Evolutionary conservation across 2,329 filamentous ascomycete species (phyloP), one percentile per base, ranked within the genome.

Genomic region (Blastomyces silverae): DNA sequence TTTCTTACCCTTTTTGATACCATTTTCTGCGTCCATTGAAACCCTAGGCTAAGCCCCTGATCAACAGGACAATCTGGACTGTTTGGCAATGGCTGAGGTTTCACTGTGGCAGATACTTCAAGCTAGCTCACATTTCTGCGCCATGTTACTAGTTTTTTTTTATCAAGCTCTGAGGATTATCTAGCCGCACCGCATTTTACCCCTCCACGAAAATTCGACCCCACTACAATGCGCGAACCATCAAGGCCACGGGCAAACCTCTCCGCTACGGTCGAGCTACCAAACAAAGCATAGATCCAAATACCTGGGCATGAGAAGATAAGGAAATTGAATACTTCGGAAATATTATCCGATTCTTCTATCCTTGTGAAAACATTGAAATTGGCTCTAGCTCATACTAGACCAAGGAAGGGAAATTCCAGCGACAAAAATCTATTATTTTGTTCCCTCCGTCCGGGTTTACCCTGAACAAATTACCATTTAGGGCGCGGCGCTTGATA

Each of bases 391-490:
- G 20, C 5, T 20, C 10, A 37, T 37, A 11, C 34, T 37, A 8
- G 2, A 37, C 15, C 15, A 17, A 46, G 44, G 44, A 20, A 46
- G 6, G 17, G 44, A 56, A 56, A 31, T 5, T 56, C 28, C 13
- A 11, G 37, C 10, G 1, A 17, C 28, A 10, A 22, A 5, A 57
- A 17, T 13, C 34, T 39, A 39, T 39, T 39, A 4, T 25, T 58
- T 42, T 15, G 34, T 25, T 58, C 56, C 56, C 56, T 44, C 13
- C 34, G 34, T 25, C 56, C 56, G 34, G 55, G 34, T 15, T 61
- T 17, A 61, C 58, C 42, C n/a, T 61, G 58, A 60, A 22, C 55
- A 57, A 39, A 39, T 28, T 52, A n/a, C 22, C 28, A 37, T 15
- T 31, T 34, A 57, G 31, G 17, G 37, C 34, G 44, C 4, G 8